phyloP scores from a whole-genome alignment of 495 filamentous ascomycete species.

The Pyrenula aspistea region DNA sequence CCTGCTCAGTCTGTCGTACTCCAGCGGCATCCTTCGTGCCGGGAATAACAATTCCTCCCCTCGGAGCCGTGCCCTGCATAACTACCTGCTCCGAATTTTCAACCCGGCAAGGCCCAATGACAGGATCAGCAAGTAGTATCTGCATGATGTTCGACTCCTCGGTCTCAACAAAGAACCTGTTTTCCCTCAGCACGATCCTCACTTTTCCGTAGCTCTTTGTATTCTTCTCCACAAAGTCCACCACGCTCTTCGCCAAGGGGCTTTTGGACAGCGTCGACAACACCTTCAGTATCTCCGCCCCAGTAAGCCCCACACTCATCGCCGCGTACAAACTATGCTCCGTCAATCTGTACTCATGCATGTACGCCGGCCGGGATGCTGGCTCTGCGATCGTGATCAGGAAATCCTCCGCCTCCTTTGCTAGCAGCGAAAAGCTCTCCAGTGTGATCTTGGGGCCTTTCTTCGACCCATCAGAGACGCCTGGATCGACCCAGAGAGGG shows the following conservation, averaged over 20 bases:
- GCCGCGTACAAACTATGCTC: slow-evolving; percentile 90
- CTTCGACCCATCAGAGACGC: slow-evolving; percentile 10
- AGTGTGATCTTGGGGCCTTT: slow-evolving; percentile 71
- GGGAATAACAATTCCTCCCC: slow-evolving; percentile 85
- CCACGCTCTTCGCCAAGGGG: slow-evolving; percentile 64
- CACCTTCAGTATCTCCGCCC: slow-evolving; percentile 79
- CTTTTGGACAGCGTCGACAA: slow-evolving; percentile 83
- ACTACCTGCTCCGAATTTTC: slow-evolving; percentile 61
- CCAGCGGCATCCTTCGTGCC: slow-evolving; percentile 90
- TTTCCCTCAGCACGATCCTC: slow-evolving; percentile 88
- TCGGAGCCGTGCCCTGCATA: slow-evolving; percentile 69
- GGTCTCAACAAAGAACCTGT: slow-evolving; percentile 87
- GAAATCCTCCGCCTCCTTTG: slow-evolving; percentile 82
- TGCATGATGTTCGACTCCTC: slow-evolving; percentile 76
- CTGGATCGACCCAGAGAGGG: slow-evolving; percentile 84
- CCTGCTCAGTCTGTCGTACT: slow-evolving; percentile 47
- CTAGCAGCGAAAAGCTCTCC: slow-evolving; percentile 86
- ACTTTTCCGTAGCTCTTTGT: slow-evolving; percentile 91
- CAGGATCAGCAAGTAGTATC: slow-evolving; percentile 60
- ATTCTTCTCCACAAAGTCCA: slow-evolving; percentile 66
- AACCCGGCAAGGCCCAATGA: slow-evolving; percentile 51
- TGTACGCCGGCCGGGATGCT: slow-evolving; percentile 68
- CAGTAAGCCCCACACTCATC: slow-evolving; percentile 78
- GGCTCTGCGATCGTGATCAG: slow-evolving; percentile 93
- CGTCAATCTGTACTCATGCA: slow-evolving; percentile 91